Evolutionary conservation across 106 monocot genomes (phyloP).

Genomic region (Dendrobium huoshanense): DNA sequence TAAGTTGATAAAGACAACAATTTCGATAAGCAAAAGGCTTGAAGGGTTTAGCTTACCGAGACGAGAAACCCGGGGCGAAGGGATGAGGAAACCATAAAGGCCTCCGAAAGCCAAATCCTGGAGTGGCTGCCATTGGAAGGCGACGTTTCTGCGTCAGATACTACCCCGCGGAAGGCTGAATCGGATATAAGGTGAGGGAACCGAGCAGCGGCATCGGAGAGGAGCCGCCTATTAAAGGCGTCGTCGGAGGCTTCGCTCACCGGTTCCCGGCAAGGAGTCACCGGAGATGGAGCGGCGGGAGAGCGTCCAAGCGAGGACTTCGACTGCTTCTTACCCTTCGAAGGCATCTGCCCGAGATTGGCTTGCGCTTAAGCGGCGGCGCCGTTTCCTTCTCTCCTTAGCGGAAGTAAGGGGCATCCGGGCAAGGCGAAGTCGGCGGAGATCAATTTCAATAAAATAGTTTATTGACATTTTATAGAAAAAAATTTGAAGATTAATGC

Average conservation of each 20-base stretch:
- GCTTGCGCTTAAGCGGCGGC: neutral
- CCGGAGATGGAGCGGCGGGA: conserved; percentile 13
- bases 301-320: conserved; percentile 12
- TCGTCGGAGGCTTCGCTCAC: neutral
- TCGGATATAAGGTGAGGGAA: conserved; percentile 45
- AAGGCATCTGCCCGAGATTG: conserved; percentile 23
- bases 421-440: no score
- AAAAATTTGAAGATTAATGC: no score
- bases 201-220: conserved; percentile 33
- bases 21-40: neutral
- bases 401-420: no score
- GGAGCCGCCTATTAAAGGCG: conserved; percentile 8
- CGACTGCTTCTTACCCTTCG: conserved; percentile 28
- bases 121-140: conserved; percentile 25
- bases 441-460: no score
- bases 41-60: conserved; percentile 31
- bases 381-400: neutral
- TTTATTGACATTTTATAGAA: no score
- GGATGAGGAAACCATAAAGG: conserved; percentile 44
- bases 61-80: conserved; percentile 46
- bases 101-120: conserved; percentile 65
- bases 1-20: neutral
- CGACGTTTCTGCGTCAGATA: conserved; percentile 30
- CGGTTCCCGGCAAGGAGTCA: neutral
- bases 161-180: conserved; percentile 33